These are phyloP conservation scores for Colletotrichum orchidophilum DNA, from an alignment of 2,329 filamentous ascomycete genomes.

Conservation along the genomic window DNA sequence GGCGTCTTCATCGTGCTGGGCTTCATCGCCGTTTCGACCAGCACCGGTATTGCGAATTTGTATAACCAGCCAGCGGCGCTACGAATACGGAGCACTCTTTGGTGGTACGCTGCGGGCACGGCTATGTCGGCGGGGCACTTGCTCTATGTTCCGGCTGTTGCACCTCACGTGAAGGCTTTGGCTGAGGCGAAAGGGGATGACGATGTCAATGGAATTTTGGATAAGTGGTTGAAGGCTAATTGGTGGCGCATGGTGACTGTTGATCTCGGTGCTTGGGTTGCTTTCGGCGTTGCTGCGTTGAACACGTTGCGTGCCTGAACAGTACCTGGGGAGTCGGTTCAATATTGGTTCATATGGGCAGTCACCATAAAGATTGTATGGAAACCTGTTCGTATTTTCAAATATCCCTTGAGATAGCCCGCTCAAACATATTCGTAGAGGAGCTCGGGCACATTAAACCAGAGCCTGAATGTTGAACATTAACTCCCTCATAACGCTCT, in stretches of 20 bases:
- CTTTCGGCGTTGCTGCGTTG: neutral
- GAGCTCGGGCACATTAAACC: no score
- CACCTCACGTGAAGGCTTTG: neutral
- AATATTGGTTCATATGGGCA: no score
- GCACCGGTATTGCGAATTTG: neutral
- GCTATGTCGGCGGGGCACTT: conserved; percentile 42
- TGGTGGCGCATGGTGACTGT: neutral
- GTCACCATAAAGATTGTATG: no score
- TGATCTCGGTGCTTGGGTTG: conserved; percentile 13
- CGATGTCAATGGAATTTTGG: neutral
- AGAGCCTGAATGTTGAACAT: neutral
- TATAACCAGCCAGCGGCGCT: neutral
- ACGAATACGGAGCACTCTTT: conserved; percentile 31
- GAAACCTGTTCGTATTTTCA: no score
- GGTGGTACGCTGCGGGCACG: conserved; percentile 43
- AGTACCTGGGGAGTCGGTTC: neutral
- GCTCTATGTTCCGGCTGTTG: conserved; percentile 41
- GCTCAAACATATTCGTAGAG: no score
- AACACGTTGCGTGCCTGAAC: neutral
- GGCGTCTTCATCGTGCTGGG: conserved; percentile 29
- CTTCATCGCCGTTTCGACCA: neutral
- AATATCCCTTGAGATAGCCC: no score
- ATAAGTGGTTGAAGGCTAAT: neutral
- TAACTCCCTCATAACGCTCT: no score
- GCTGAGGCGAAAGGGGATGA: neutral